Conservation (phyloP, 2,329 filamentous ascomycete species). For the Thelonectria olida region DNA sequence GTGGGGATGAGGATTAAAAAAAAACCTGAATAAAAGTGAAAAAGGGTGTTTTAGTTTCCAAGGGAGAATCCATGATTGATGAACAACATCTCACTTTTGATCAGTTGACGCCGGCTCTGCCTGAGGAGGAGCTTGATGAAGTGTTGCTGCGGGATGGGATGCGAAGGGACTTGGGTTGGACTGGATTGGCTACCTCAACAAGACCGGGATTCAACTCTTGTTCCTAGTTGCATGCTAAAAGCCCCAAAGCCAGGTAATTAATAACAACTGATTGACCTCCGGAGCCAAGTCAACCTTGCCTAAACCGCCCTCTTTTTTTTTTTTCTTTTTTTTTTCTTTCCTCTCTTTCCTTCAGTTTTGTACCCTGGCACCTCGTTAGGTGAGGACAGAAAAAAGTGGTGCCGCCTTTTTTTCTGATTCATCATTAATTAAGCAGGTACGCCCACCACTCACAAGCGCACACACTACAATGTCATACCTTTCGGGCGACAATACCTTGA, state of each 20-base stretch:
- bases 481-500: neutral
- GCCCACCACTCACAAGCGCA: conserved; percentile 18
- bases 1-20: conserved; percentile 19
- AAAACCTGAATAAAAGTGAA: conserved; percentile 1
- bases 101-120: conserved; percentile 30
- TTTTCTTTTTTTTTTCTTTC: neutral
- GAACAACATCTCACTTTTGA: neutral
- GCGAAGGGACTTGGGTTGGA: no score
- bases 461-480: conserved; percentile 16
- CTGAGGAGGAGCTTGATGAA: neutral
- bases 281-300: conserved; percentile 23
- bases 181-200: conserved; percentile 22
- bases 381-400: neutral
- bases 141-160: neutral
- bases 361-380: conserved; percentile 18
- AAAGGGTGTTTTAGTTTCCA: conserved; percentile 44
- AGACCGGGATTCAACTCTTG: no score
- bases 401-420: conserved; percentile 22
- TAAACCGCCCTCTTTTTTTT: neutral
- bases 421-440: conserved; percentile 11
- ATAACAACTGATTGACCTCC: conserved; percentile 26
- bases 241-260: conserved; percentile 14
- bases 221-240: conserved; percentile 15
- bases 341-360: no score
- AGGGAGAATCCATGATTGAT: conserved; percentile 30